These are phyloP conservation scores for Cupressus sempervirens DNA, from an alignment of 75 land plant genomes.

Conservation along the genomic window DNA sequence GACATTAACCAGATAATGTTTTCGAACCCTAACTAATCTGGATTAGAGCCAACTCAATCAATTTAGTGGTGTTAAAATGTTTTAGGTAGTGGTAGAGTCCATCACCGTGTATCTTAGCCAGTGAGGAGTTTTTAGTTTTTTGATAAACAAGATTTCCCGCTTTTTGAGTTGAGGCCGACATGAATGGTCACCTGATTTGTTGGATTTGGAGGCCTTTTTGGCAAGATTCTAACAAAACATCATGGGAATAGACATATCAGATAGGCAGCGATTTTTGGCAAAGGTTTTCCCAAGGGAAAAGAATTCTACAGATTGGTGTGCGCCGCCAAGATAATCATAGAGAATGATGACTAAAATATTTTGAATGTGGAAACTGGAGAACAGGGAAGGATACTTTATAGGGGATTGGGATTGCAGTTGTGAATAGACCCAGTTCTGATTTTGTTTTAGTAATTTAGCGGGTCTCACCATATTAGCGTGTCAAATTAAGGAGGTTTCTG, in stretches of 20 bases:
- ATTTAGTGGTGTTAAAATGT: neutral
- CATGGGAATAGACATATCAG: neutral
- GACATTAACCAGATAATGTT: neutral
- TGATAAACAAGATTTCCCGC: neutral
- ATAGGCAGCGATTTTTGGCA: neutral
- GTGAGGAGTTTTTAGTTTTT: neutral
- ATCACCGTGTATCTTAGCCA: neutral
- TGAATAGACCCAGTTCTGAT: neutral
- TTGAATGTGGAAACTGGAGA: neutral
- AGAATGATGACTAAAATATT: neutral
- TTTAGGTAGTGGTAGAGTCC: neutral
- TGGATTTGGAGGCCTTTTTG: neutral
- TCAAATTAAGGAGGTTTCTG: neutral
- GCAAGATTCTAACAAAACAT: neutral
- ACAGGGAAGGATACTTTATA: neutral
- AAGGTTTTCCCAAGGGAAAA: neutral
- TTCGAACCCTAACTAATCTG: neutral
- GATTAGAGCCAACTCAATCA: neutral
- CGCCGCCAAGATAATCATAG: neutral
- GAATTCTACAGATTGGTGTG: neutral
- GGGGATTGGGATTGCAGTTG: neutral
- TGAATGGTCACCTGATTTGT: neutral
- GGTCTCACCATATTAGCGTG: neutral
- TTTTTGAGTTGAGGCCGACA: neutral
- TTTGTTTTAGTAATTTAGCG: neutral